Base-by-base conservation (phyloP, 352 stramenopile species). In the Globisporangium echinulatum region DNA sequence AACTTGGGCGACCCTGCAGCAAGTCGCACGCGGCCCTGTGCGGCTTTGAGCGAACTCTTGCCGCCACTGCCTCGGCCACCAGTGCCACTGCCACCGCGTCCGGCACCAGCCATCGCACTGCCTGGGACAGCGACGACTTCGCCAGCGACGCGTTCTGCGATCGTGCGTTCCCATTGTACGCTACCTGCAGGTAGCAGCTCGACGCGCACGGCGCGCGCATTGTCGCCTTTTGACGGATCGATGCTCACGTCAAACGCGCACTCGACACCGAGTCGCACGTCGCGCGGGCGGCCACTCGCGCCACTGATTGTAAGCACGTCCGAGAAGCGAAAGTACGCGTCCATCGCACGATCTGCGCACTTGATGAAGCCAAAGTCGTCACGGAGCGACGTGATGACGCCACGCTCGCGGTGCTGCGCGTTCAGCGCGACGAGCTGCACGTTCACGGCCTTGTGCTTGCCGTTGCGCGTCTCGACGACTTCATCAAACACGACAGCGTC, bases 341-440 rank as follows among this genome's bases (percentile, higher is more conserved):
- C 83, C 1, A 61, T 63, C 1, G 65, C 61, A n/a, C 83, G 76
- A 37, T 93, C 81, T 0, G 77, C 76, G 47, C 79, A 91, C 63
- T 89, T 88, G 61, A 93, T 89, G 59, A 93, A 93, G 0, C 83
- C 83, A 62, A 89, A 93, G 4, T 93, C 83, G 14, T 91, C 81
- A 49, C 88, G 88, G 62, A 91, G 55, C 5, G 78, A 77, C 37
- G 72, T 74, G 61, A 93, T 87, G 25, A 80, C 70, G 42, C 83
- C 83, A 10, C 69, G 78, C 63, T 89, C 82, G 17, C 83, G 81
- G 57, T 86, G 73, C 66, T 86, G 79, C 13, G 76, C 66, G 58
- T 88, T 87, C 19, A 93, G 62, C 33, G 75, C 58, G 8, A 88
- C 54, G 7, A 88, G 63, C 11, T 78, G 79, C 3, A 93, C 73